Percentiles rank a stretch among this genome's conserved stretches.
These are phyloP conservation scores for Porogramme epimiltina DNA, from an alignment of 1,284 basidiomycete genomes.

Conservation along the genomic window DNA sequence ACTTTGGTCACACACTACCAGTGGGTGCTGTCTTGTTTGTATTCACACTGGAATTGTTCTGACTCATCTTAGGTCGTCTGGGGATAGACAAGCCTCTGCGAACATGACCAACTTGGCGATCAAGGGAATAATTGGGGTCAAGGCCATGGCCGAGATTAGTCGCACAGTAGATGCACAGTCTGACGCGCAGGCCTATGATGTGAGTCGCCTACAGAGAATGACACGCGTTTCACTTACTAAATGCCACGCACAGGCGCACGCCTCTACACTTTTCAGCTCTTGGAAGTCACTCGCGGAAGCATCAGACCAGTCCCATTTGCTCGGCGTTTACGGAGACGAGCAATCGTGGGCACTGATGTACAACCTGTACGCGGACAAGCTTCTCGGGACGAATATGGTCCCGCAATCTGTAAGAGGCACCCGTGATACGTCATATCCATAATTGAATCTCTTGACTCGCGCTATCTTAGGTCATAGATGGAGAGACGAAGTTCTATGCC, in stretches of 20 bases:
- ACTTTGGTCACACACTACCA: slow-evolving; percentile 55
- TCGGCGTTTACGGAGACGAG: slow-evolving; percentile 43
- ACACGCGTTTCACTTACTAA: slow-evolving; percentile 47
- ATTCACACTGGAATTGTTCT: slow-evolving; percentile 52
- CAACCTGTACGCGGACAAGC: slow-evolving; percentile 65
- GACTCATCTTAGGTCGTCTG: slow-evolving; percentile 49
- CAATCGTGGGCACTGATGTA: slow-evolving; percentile 62
- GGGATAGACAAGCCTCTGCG: slow-evolving; percentile 43
- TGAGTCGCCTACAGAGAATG: slow-evolving; percentile 33
- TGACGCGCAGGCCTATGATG: slow-evolving; percentile 51
- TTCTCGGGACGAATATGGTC: slow-evolving; percentile 39
- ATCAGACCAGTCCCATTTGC: slow-evolving; percentile 34
- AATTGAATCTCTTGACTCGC: neutral
- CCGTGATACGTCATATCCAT: neutral
- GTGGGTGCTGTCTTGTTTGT: slow-evolving; percentile 49
- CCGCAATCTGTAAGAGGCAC: slow-evolving; percentile 15
- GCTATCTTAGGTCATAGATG: slow-evolving; percentile 1
- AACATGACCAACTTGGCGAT: slow-evolving; percentile 81
- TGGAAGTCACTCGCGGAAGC: slow-evolving; percentile 38
- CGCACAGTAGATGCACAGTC: slow-evolving; percentile 47
- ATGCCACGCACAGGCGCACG: slow-evolving; percentile 22
- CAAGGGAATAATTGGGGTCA: slow-evolving; percentile 71
- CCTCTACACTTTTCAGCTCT: slow-evolving; percentile 22
- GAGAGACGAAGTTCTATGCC: slow-evolving; percentile 12
- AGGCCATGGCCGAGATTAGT: slow-evolving; percentile 63